Evolutionary conservation across 2,329 filamentous ascomycete species (phyloP), one percentile per base, ranked within the genome.

Genomic region (Teratosphaeria nubilosa): DNA sequence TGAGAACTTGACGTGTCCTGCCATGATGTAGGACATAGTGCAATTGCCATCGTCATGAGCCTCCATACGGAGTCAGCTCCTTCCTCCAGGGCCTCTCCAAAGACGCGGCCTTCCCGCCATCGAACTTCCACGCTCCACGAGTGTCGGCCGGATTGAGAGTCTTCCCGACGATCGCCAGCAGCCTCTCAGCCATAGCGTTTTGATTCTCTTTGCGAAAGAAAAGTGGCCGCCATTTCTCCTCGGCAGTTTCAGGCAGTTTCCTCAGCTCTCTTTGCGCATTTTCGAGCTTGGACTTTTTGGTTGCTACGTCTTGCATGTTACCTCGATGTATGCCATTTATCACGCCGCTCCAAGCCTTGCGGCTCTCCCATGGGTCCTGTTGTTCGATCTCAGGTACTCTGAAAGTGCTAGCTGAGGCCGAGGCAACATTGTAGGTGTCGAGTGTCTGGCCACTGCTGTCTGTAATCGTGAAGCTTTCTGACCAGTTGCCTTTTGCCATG

Each of bases 121-220:
- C 82, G 69, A 86, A 88, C 60, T 80, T 76, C 86, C 86, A 89
- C 34, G 88, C 77, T 0, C 86, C 86, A 57, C 81, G 81, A 1
- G 86, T 88, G 72, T 84, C 83, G 52, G 81, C 78, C 41, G 78
- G 74, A 59, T 87, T 84, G 25, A 83, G 65, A 24, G 45, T 55
- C 59, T 66, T 52, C 9, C 65, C 68, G 61, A 76, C 70, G 61
- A 76, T 63, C 41, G 57, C 58, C 52, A 69, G 52, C 45, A 73
- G 59, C 58, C 64, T 67, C 58, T 70, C 63, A n/a, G 68, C 69
- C 10, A 65, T 63, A 2, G 63, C 58, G 54, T 71, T 62, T 2
- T 54, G 55, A 0, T 65, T 58, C 11, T 70, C 69, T 54, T 65
- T 67, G 16, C 65, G 65, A 62, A 77, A 78, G 63, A 78, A 78